A percentile compares a stretch with the other conserved stretches of the same genome.
These are phyloP conservation scores for Acanthamoeba castellanii DNA, from an alignment of 208 protist genomes.

Conservation along the genomic window DNA sequence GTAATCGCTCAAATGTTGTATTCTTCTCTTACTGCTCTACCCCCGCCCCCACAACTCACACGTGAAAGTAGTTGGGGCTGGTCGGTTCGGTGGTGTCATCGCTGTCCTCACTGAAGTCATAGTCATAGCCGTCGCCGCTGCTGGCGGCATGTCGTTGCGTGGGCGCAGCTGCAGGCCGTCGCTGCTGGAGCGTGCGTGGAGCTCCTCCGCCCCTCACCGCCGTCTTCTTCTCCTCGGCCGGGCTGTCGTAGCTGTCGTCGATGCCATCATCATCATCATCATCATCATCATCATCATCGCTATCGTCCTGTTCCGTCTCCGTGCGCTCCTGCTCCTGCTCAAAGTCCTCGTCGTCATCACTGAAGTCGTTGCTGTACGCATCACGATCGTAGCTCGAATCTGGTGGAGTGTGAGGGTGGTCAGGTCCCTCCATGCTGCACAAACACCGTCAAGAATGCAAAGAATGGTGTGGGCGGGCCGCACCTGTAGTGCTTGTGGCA, in stretches of 20 bases:
- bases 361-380: slow-evolving; percentile 11
- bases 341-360: slow-evolving; percentile 22
- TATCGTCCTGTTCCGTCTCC: background rate
- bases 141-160: background rate
- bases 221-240: background rate
- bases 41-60: no score
- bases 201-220: no score
- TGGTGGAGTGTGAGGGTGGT: no score
- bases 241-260: background rate
- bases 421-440: no score
- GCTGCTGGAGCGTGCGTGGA: background rate
- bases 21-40: no score
- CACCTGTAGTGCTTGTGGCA: background rate
- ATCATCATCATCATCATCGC: background rate
- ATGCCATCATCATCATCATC: no score
- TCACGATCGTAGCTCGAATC: slow-evolving; percentile 31
- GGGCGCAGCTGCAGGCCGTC: background rate
- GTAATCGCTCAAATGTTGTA: no score
- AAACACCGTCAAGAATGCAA: background rate
- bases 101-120: background rate
- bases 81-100: background rate
- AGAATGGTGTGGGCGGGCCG: background rate
- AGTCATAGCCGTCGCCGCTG: background rate
- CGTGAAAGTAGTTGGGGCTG: background rate
- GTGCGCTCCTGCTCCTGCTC: slow-evolving; percentile 39